Base-by-base conservation (phyloP, 1,139 yeast genomes). In the Pichia sp. region DNA sequence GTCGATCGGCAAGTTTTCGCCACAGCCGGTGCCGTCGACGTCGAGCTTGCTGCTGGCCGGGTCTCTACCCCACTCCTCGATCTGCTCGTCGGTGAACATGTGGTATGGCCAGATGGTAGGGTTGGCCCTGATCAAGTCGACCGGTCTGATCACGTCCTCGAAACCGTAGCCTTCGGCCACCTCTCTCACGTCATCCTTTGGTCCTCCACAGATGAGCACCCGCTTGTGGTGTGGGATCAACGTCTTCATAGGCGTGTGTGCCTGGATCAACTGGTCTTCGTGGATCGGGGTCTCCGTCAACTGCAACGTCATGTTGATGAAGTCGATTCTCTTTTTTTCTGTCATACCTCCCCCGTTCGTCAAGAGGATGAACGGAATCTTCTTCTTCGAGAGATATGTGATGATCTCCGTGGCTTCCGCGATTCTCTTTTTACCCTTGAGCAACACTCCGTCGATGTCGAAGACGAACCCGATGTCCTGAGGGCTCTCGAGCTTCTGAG, bases 311-410 rank as follows among this genome's bases (percentile, higher is more conserved):
- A 46, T 53, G 3, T 85, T 76, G n/a, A 92, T 72, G 52, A 77
- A 81, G 7, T 74, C 74, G 1, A 84, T 84, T 47, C 97, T 75
- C 16, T 75, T 78, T 5, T 65, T 59, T 67, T 93, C 99, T 29
- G 81, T 72, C 52, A 79, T 78, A 3, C 99, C 98, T 6, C 99
- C 99, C 31, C 99, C 98, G 67, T 93, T 93, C 23, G 98, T 93
- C 67, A 93, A 74, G 49, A 93, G 69, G 26, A 90, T 82, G 74
- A 83, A 93, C 0, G 99, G 98, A 13, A 92, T 73, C n/a, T 77
- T 73, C 40, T 77, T 67, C 4, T 73, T 59, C 54, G 84, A 75
- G 52, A 93, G 75, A 29, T 81, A 69, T 43, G 75, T 72, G 31
- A 93, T 73, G 0, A 97, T 90, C 16, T 76, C 75, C 29, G 73